phyloP scores from a whole-genome alignment of 1,284 basidiomycete genomes.

The Fomitopsis palustris region DNA sequence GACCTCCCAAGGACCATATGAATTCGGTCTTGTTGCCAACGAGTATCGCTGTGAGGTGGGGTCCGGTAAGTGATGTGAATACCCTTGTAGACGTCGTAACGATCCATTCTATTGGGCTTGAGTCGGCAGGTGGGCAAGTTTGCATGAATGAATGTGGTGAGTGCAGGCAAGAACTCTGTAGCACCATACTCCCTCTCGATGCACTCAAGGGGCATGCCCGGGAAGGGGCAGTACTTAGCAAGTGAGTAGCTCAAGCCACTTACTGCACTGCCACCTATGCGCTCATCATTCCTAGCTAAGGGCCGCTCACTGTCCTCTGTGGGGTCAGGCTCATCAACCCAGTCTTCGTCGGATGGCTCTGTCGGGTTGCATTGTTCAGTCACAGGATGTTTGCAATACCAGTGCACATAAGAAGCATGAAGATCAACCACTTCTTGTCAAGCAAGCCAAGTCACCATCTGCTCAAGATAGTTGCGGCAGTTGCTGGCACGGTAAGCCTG shows the following conservation, averaged over 20 bases:
- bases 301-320: not conserved
- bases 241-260: not conserved
- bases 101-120: not conserved
- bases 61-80: not conserved
- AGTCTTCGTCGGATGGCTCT: not conserved
- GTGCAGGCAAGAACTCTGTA: not conserved
- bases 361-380: not conserved
- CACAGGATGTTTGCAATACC: not conserved
- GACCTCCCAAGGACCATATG: not conserved
- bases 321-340: not conserved
- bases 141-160: not conserved
- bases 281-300: not conserved
- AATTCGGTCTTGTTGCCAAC: not conserved
- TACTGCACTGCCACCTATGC: not conserved
- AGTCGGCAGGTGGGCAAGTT: not conserved
- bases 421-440: constrained; percentile 4
- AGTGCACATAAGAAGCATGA: not conserved
- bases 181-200: not conserved
- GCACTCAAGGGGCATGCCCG: not conserved
- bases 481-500: constrained; percentile 21
- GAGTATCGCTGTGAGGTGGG: not conserved
- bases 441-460: constrained; percentile 24
- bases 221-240: not conserved
- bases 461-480: constrained; percentile 20
- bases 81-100: not conserved